phyloP scores from a whole-genome alignment of 1,284 basidiomycete genomes.

The Apiotrichum brassicae region DNA sequence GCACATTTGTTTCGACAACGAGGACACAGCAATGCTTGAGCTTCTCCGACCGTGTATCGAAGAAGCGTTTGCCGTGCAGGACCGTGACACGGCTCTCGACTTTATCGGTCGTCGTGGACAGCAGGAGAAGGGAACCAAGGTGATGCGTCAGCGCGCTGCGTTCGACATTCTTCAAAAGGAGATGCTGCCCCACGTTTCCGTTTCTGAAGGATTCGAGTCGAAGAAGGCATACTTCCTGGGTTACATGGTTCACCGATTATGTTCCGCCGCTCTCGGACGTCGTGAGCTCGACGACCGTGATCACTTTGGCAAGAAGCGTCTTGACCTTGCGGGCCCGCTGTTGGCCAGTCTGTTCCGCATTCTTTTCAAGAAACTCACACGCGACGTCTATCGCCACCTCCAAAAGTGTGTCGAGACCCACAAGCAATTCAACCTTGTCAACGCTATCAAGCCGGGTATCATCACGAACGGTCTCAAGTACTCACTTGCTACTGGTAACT shows the following conservation, averaged over 20 bases:
- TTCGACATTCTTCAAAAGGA: conserved; percentile 98
- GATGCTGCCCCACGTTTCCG: conserved; percentile 96
- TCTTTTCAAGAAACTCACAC: conserved; percentile 93
- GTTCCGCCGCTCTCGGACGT: conserved; percentile 87
- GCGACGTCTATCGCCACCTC: conserved; percentile 93
- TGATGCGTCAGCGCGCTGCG: conserved; percentile 89
- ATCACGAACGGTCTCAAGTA: conserved; percentile 99
- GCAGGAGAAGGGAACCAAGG: conserved; percentile 83
- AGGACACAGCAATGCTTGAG: conserved; percentile 92
- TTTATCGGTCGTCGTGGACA: conserved; percentile 98
- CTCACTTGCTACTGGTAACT: conserved; percentile 97
- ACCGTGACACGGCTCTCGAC: conserved; percentile 84
- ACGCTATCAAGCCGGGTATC: conserved; percentile 91
- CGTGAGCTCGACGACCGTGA: conserved; percentile 97
- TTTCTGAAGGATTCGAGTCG: conserved; percentile 90
- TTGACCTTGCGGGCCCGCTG: conserved; percentile 92
- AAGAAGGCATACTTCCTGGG: conserved; percentile 99
- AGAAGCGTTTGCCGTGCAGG: conserved; percentile 96
- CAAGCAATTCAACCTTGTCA: conserved; percentile 86
- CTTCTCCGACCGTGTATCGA: conserved; percentile 99
- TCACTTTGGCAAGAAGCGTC: conserved; percentile 97
- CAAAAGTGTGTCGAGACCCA: conserved; percentile 98
- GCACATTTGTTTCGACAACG: conserved; percentile 97
- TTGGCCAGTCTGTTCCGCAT: conserved; percentile 95
- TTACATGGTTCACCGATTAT: conserved; percentile 97